These are phyloP conservation scores for Clarireedia hainanense DNA, from an alignment of 2,329 filamentous ascomycete genomes.

Conservation along the genomic window DNA sequence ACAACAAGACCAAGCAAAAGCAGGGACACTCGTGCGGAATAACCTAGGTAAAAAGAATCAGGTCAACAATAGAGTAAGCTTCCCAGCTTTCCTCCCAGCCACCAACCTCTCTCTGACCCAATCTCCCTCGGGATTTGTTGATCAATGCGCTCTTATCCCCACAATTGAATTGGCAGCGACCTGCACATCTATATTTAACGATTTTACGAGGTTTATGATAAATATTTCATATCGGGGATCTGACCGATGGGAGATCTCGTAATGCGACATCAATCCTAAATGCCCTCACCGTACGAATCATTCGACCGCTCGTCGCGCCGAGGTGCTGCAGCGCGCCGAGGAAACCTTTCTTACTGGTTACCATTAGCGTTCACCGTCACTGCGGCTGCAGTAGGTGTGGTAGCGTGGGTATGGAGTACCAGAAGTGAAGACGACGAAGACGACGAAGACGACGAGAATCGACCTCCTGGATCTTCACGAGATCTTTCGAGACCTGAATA, in stretches of 20 bases:
- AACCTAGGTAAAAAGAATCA: not conserved
- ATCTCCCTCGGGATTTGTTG: slow-evolving; percentile 9
- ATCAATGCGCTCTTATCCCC: slow-evolving; percentile 6
- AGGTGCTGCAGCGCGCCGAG: slow-evolving; percentile 42
- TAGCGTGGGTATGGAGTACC: slow-evolving; percentile 92
- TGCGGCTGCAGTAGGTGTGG: slow-evolving; percentile 76
- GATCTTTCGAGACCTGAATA: slow-evolving; percentile 35
- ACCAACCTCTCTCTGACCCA: not conserved
- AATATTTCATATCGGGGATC: not conserved
- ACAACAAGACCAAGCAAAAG: not conserved
- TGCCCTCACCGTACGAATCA: slow-evolving; percentile 61
- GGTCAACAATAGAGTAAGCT: not conserved
- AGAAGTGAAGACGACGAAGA: slow-evolving; percentile 67
- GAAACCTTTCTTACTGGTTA: slow-evolving; percentile 76
- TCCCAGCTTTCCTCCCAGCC: slow-evolving; percentile 1
- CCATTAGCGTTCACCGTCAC: slow-evolving; percentile 81
- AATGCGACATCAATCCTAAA: slow-evolving; percentile 33
- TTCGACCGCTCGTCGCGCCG: slow-evolving; percentile 34
- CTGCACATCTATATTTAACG: slow-evolving; percentile 4
- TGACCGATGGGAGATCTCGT: slow-evolving; percentile 12
- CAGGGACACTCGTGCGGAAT: too few relatives aligned
- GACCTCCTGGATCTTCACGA: slow-evolving; percentile 39
- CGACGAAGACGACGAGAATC: slow-evolving; percentile 42
- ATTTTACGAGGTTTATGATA: slow-evolving; percentile 6
- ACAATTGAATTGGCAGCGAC: slow-evolving; percentile 6